Evolutionary conservation across 2,329 filamentous ascomycete genomes (phyloP).

Genomic region (Colletotrichum plurivorum): DNA sequence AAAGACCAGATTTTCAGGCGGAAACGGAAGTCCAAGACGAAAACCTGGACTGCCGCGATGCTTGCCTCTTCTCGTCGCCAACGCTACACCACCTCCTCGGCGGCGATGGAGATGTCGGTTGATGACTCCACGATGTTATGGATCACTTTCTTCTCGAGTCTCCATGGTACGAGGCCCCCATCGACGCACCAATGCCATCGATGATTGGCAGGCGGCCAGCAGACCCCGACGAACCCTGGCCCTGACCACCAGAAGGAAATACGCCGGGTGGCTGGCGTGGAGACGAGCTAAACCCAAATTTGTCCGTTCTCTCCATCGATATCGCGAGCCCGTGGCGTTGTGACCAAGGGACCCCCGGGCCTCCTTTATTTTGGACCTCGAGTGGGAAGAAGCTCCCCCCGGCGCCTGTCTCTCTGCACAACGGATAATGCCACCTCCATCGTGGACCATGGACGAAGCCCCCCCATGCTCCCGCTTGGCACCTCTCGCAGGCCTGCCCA

Average conservation of each 20-base stretch:
- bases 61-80: not conserved
- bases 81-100: not conserved
- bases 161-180: slow-evolving; percentile 27
- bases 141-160: slow-evolving; percentile 18
- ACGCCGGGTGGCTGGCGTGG: slow-evolving; percentile 42
- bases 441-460: too few species aligned
- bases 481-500: slow-evolving; percentile 5
- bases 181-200: not conserved
- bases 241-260: slow-evolving; percentile 33
- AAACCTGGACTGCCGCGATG: not conserved
- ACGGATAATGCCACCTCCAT: not conserved
- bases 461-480: slow-evolving; percentile 16
- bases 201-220: slow-evolving; percentile 36
- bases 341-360: slow-evolving; percentile 32
- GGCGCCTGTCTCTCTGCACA: slow-evolving; percentile 4
- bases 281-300: slow-evolving; percentile 39
- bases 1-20: not conserved
- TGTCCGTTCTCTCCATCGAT: slow-evolving; percentile 25
- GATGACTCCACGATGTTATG: slow-evolving; percentile 22
- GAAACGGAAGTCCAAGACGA: not conserved
- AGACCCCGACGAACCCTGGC: slow-evolving; percentile 26
- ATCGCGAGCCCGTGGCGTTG: slow-evolving; percentile 36
- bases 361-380: slow-evolving; percentile 39
- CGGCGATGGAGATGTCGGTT: slow-evolving; percentile 5
- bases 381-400: slow-evolving; percentile 25